Evolutionary conservation across 305 asterid genomes (phyloP), one percentile per base, ranked within the genome.

Genomic region (Fraxinus albicans): DNA sequence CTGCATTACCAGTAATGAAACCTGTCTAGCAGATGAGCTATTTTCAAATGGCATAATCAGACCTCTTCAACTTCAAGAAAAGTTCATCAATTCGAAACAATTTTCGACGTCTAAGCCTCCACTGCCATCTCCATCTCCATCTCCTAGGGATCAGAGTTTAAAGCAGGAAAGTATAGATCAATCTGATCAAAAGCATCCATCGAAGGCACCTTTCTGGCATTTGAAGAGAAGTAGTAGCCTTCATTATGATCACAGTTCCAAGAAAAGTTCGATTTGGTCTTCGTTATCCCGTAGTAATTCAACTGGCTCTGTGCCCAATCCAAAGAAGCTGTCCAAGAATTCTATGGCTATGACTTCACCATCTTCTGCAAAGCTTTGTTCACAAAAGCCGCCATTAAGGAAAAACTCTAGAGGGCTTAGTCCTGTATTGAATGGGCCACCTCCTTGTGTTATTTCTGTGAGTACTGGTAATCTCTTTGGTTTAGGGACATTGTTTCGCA

Each of bases 401-500:
- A 88, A 83, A 81, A 83, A 65, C 23, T 85, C 80, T 60, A 38
- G 77, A 44, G 85, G 89, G 81, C 13, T 89, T 67, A 85, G 72
- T 35, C 88, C 89, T 4, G 88, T 86, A 27, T 81, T 89, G 17
- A 87, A 89, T 79, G 88, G 86, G 2, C 86, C 90, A 74, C 77
- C 90, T 29, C 86, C 90, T 58, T 47, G n/a, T 42, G 78, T 80
- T 23, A 89, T 84, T 77, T 80, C 89, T 63, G 84, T 82, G 77
- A 87, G 85, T 21, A 85, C 90, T 42, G 89, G 83, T 33, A 85
- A 87, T 84, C 89, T 89, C 75, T 86, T 89, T 72, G 91, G 91
- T 35, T 83, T 89, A 31, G 90, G 91, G 23, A 80, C 89, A 1
- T 84, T 87, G 67, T 87, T 89, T 83, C 69, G 86, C 69, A 87